Conservation (phyloP, 306 rosid genomes). For the Inga laurina region DNA sequence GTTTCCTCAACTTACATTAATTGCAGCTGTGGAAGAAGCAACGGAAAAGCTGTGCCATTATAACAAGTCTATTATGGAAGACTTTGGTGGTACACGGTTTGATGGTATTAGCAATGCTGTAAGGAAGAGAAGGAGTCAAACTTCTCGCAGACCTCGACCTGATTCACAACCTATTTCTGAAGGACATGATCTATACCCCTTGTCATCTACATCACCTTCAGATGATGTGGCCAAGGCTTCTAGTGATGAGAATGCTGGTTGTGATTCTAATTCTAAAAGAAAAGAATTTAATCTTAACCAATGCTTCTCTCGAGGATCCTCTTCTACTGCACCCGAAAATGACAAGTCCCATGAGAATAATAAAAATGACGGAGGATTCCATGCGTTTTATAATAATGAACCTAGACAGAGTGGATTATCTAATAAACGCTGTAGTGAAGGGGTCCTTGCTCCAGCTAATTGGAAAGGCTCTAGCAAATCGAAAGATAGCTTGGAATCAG, state of each 20-base stretch:
- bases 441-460: conserved; percentile 89
- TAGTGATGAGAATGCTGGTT: conserved; percentile 67
- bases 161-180: conserved; percentile 57
- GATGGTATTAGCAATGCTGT: conserved; percentile 50
- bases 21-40: conserved; percentile 28
- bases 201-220: conserved; percentile 56
- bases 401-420: conserved; percentile 46
- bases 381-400: conserved; percentile 53
- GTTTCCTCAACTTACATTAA: conserved; percentile 21
- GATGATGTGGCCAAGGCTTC: conserved; percentile 65
- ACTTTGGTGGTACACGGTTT: conserved; percentile 38
- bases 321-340: conserved; percentile 41
- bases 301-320: conserved; percentile 49
- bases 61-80: conserved; percentile 50
- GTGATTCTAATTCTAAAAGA: conserved; percentile 59
- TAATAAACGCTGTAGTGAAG: conserved; percentile 75
- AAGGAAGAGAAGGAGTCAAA: conserved; percentile 71
- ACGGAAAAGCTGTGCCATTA: conserved; percentile 27
- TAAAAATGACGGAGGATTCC: conserved; percentile 56
- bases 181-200: conserved; percentile 46
- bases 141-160: conserved; percentile 65
- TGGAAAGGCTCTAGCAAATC: conserved; percentile 70
- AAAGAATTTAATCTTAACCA: conserved; percentile 77
- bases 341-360: conserved; percentile 46
- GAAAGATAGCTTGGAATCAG: conserved; percentile 49